Percentiles rank a stretch among this genome's conserved stretches.
Evolutionary conservation across 2,329 filamentous ascomycete genomes (phyloP).

Genomic region (Phoma herbarum): DNA sequence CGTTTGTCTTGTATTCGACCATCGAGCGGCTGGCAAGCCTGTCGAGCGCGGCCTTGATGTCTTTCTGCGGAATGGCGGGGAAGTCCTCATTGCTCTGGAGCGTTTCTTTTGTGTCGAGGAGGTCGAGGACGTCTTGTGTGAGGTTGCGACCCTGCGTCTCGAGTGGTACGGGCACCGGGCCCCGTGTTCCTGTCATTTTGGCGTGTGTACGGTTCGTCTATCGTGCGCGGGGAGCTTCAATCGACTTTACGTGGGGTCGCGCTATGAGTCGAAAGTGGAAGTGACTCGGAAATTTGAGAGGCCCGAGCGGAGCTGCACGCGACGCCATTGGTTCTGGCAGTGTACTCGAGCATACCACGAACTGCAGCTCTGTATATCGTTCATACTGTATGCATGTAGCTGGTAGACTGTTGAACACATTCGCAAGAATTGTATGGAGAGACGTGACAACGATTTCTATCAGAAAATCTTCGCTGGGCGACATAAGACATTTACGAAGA

Average conservation of each 20-base stretch:
- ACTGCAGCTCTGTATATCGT: not conserved
- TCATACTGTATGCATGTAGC: not conserved
- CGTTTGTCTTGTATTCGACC: conserved; percentile 84
- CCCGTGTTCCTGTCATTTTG: conserved; percentile 57
- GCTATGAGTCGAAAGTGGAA: conserved; percentile 42
- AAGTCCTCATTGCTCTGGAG: conserved; percentile 63
- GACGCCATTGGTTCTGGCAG: conserved; percentile 27
- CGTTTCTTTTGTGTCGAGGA: conserved; percentile 61
- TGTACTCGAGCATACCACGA: not conserved
- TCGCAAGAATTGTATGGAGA: not conserved
- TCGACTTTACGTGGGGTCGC: conserved; percentile 31
- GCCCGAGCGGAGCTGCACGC: conserved; percentile 31
- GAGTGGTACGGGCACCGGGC: conserved; percentile 57
- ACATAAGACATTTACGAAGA: not conserved
- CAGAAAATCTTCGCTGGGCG: not conserved
- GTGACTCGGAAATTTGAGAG: conserved; percentile 33
- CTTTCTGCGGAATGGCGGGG: conserved; percentile 54
- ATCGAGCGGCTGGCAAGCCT: conserved; percentile 84
- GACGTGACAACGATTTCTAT: not conserved
- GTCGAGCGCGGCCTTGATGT: conserved; percentile 87
- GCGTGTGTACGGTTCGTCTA: conserved; percentile 20
- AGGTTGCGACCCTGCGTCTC: conserved; percentile 60
- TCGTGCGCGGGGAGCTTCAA: conserved; percentile 24
- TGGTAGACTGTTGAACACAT: not conserved
- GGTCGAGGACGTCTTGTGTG: conserved; percentile 82